Evolutionary conservation across 768 basidiomycete species (phyloP).

Genomic region (Mycena metata): DNA sequence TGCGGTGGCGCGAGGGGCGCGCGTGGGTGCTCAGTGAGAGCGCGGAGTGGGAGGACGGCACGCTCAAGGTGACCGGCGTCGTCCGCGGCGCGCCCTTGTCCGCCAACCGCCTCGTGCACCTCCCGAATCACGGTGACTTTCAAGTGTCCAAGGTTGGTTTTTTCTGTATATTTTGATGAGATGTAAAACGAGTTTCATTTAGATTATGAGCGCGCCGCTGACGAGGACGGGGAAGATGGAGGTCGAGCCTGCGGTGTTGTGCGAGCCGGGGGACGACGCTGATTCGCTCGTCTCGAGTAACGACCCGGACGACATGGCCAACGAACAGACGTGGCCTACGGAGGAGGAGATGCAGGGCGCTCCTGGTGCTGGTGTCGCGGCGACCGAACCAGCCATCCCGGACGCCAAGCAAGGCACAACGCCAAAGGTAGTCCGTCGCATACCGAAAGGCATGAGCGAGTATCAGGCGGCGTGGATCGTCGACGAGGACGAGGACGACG

Average conservation of each 20-base stretch:
- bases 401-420: slow-evolving; percentile 81
- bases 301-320: slow-evolving; percentile 88
- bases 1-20: slow-evolving; percentile 87
- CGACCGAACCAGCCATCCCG: slow-evolving; percentile 58
- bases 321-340: slow-evolving; percentile 99
- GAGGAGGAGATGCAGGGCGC: slow-evolving; percentile 89
- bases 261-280: slow-evolving; percentile 74
- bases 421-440: slow-evolving; percentile 81
- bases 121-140: slow-evolving; percentile 92
- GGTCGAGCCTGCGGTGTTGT: slow-evolving; percentile 73
- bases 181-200: slow-evolving; percentile 13
- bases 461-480: slow-evolving; percentile 98
- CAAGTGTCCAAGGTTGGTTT: slow-evolving; percentile 79
- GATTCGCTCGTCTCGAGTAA: slow-evolving; percentile 92
- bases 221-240: slow-evolving; percentile 69
- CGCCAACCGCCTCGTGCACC: slow-evolving; percentile 87
- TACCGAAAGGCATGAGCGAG: slow-evolving; percentile 96
- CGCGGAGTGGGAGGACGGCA: slow-evolving; percentile 72
- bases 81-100: slow-evolving; percentile 85
- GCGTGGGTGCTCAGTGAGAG: slow-evolving; percentile 79
- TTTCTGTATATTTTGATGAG: neutral
- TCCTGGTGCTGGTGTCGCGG: slow-evolving; percentile 37
- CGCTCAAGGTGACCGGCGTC: slow-evolving; percentile 83
- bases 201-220: slow-evolving; percentile 81
- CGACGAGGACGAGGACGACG: slow-evolving; percentile 82